Conservation (phyloP, 106 monocot species). For the Dendrobium huoshanense region DNA sequence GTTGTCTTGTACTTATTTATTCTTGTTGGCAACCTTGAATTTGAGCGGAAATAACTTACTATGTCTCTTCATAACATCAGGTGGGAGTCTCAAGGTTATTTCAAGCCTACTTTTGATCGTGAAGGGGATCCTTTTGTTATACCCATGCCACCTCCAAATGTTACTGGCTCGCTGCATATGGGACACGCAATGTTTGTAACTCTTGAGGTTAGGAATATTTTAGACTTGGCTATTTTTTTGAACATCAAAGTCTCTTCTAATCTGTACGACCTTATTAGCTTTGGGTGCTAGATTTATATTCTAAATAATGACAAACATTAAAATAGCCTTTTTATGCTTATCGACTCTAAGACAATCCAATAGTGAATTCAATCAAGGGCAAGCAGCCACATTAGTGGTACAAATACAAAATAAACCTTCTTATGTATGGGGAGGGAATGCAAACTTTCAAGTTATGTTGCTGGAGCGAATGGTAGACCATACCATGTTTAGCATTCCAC, state of each 20-base stretch:
- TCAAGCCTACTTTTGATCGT: conserved; percentile 85
- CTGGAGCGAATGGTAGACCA: no score
- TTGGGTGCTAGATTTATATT: neutral
- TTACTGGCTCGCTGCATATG: conserved; percentile 96
- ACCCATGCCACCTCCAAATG: conserved; percentile 99
- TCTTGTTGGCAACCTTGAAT: neutral
- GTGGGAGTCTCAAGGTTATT: conserved; percentile 95
- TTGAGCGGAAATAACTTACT: neutral
- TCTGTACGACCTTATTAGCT: neutral
- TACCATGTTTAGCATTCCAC: neutral
- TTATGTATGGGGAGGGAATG: neutral
- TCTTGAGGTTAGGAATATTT: conserved; percentile 61
- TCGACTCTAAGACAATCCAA: neutral
- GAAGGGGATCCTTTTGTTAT: conserved; percentile 89
- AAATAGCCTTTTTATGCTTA: neutral
- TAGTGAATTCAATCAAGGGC: neutral
- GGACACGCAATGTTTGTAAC: conserved; percentile 99
- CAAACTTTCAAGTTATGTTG: no score
- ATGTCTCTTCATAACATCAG: conserved; percentile 20
- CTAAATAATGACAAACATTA: neutral
- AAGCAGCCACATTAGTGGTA: neutral
- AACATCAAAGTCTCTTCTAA: neutral
- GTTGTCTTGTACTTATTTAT: neutral
- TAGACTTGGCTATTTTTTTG: neutral
- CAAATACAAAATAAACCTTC: neutral